These are phyloP conservation scores for Carex sylvatica DNA, from an alignment of 202 grass and related monocot species.

Conservation along the genomic window DNA sequence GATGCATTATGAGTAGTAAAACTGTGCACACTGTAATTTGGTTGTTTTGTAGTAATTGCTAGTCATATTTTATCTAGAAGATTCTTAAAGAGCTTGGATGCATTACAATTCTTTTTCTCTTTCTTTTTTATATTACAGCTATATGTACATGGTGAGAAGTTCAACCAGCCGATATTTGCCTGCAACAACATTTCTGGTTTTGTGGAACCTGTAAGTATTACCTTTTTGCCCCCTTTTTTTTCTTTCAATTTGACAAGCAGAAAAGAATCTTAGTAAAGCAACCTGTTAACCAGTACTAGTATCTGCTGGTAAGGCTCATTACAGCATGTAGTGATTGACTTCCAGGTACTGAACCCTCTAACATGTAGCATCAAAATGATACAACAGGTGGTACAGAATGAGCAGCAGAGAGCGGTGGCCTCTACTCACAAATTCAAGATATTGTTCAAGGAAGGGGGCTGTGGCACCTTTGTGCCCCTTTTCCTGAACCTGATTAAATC, in stretches of 20 bases:
- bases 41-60: background rate
- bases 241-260: background rate
- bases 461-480: conserved; percentile 93
- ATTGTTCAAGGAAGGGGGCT: conserved; percentile 95
- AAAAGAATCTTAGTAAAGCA: background rate
- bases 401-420: conserved; percentile 65
- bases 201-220: conserved; percentile 77
- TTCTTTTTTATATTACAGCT: conserved; percentile 38
- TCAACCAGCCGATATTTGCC: conserved; percentile 89
- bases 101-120: background rate
- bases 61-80: background rate
- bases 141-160: conserved; percentile 77
- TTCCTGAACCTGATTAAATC: conserved; percentile 76
- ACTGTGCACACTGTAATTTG: background rate
- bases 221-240: background rate
- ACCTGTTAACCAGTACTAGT: background rate
- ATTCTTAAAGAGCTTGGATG: background rate
- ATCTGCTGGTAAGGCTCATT: background rate
- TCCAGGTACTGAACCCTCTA: background rate
- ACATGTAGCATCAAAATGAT: background rate
- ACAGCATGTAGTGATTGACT: background rate
- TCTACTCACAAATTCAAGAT: conserved; percentile 94
- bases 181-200: conserved; percentile 93
- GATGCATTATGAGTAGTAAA: background rate
- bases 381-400: conserved; percentile 65